These are phyloP conservation scores for Fomitiporia mediterranea DNA, from an alignment of 1,284 basidiomycete genomes.

Conservation along the genomic window DNA sequence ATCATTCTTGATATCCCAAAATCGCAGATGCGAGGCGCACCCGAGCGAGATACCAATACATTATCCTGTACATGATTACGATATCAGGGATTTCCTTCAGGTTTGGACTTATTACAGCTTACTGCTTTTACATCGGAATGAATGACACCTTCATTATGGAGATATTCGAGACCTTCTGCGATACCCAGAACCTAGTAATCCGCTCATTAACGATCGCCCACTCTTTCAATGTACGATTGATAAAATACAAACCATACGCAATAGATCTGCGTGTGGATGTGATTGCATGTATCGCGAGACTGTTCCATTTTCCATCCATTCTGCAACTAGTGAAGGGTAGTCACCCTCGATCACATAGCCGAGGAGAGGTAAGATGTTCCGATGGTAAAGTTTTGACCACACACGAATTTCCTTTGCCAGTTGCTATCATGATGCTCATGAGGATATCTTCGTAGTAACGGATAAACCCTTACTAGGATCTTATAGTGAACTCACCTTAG, in stretches of 20 bases:
- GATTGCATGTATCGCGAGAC: constrained; percentile 5
- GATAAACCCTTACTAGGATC: not conserved
- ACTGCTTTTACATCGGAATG: constrained; percentile 19
- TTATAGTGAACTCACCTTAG: not conserved
- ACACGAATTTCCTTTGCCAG: constrained; percentile 16
- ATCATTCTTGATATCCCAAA: constrained; percentile 16
- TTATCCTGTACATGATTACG: constrained; percentile 5
- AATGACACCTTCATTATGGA: constrained; percentile 8
- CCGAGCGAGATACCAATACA: constrained; percentile 2
- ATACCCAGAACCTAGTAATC: constrained; percentile 4
- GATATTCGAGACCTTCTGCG: constrained; percentile 7
- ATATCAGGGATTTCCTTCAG: not conserved
- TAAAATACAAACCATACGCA: constrained; percentile 3
- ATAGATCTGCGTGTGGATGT: constrained; percentile 6
- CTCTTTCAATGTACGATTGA: no score
- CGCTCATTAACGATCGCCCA: no score
- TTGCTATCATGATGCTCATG: not conserved
- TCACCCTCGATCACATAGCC: constrained; percentile 15
- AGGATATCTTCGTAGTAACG: not conserved
- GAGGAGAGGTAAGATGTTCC: constrained; percentile 16
- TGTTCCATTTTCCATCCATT: constrained; percentile 20
- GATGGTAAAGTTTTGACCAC: constrained; percentile 13
- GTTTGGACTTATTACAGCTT: not conserved
- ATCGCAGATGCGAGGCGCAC: constrained; percentile 8
- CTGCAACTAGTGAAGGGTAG: constrained; percentile 14